Percentiles rank a stretch among this genome's conserved stretches.
These are phyloP conservation scores for Lentinula edodes DNA, from an alignment of 768 basidiomycete species.

Conservation along the genomic window DNA sequence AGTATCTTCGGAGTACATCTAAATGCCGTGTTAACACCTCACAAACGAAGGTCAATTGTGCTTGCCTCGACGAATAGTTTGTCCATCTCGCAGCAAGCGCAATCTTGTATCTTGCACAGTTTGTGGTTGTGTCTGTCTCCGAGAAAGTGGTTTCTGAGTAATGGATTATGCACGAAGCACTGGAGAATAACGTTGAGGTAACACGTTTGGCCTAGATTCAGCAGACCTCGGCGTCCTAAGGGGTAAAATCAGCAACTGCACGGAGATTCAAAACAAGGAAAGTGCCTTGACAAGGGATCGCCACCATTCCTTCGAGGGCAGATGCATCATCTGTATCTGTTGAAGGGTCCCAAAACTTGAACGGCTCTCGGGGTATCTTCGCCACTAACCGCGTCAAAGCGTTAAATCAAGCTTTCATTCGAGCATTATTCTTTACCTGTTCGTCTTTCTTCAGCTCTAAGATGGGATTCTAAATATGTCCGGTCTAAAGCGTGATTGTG, in stretches of 20 bases:
- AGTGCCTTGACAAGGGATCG: conserved; percentile 73
- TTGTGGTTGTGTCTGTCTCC: conserved; percentile 81
- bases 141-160: conserved; percentile 84
- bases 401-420: neutral
- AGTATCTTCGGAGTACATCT: conserved; percentile 55
- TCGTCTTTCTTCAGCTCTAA: conserved; percentile 55
- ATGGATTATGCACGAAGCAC: conserved; percentile 82
- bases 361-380: conserved; percentile 41
- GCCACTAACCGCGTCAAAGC: conserved; percentile 20
- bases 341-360: conserved; percentile 42
- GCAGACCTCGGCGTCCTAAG: conserved; percentile 75
- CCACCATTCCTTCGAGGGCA: conserved; percentile 42
- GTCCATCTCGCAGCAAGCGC: conserved; percentile 94
- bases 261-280: neutral
- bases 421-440: conserved; percentile 55
- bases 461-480: conserved; percentile 34
- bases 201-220: conserved; percentile 91
- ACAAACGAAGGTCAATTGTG: neutral
- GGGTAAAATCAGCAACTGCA: neutral
- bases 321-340: conserved; percentile 30
- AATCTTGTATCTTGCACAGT: conserved; percentile 64
- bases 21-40: conserved; percentile 3
- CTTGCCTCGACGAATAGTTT: conserved; percentile 64
- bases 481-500: conserved; percentile 51
- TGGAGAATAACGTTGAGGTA: conserved; percentile 92